These are phyloP conservation scores for Termitomyces sp. DNA, from an alignment of 768 basidiomycete genomes.

Conservation along the genomic window DNA sequence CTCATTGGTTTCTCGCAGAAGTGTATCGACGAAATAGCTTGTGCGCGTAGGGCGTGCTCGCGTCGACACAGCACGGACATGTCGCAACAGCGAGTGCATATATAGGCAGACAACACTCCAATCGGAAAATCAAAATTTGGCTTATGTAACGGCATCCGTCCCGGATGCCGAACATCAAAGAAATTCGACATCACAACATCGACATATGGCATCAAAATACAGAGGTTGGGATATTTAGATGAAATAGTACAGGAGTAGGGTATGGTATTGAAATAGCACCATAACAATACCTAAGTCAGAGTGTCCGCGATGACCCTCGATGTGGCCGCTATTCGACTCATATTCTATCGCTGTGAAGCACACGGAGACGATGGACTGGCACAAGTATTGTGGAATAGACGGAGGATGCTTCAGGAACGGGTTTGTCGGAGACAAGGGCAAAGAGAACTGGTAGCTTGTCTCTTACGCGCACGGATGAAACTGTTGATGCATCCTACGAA, in stretches of 20 bases:
- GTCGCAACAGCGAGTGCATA: slow-evolving; percentile 5
- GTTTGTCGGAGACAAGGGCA: background rate
- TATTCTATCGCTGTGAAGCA: background rate
- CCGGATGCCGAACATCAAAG: background rate
- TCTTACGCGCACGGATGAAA: slow-evolving; percentile 26
- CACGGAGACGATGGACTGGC: background rate
- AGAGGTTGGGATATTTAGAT: too few species aligned
- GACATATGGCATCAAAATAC: too few species aligned
- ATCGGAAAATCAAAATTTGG: background rate
- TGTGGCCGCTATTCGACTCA: slow-evolving; percentile 1
- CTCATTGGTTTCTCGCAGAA: slow-evolving; percentile 28
- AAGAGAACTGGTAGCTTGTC: background rate
- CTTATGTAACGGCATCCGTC: background rate
- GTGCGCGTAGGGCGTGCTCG: slow-evolving; percentile 19
- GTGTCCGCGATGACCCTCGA: background rate
- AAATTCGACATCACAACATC: too few species aligned
- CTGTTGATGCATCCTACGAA: slow-evolving; percentile 44
- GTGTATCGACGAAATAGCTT: slow-evolving; percentile 26
- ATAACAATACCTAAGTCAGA: background rate
- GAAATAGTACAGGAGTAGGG: background rate
- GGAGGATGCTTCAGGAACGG: background rate
- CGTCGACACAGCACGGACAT: slow-evolving; percentile 14
- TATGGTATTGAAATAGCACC: background rate
- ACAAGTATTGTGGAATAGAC: background rate
- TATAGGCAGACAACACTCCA: background rate